Evolutionary conservation across 306 rosid species (phyloP), one percentile per base, ranked within the genome.

Genomic region (Inga oerstediana): DNA sequence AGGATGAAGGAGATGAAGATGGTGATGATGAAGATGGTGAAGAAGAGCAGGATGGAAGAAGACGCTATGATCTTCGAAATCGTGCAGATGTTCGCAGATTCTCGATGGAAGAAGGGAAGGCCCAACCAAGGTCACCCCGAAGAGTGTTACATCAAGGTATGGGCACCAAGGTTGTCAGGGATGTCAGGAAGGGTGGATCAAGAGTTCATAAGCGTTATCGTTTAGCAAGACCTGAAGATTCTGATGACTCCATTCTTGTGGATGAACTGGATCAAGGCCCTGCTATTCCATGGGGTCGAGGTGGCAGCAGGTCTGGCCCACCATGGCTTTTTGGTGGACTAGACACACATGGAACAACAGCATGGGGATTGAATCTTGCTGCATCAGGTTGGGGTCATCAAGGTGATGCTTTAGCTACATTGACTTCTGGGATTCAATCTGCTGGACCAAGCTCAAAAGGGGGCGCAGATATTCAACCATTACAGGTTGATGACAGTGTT

Each of bases 311-410:
- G 85, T 89, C 98, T 72, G 98, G 94, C 77, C 94, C 94, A 22
- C 98, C 99, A 70, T 96, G 93, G 94, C 97, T 92, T 74, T 92
- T 95, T 82, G 99, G 99, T 30, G 99, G 99, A 75, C 79, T 93
- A 82, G 98, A 95, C 74, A 91, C 84, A 82, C 99, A 93, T 84
- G 98, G 99, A 77, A 84, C 99, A 75, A 75, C 99, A 39, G 86
- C 97, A 17, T 92, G 92, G 89, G 99, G 99, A 24, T 88, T 96
- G 89, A 96, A 96, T 87, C 85, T 92, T 81, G 98, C 98, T 49
- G 98, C 99, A 67, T 96, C 99, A 27, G 99, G 99, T 74, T 96
- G 99, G 99, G 98, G 94, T 85, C 99, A 96, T 88, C 99, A 96
- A 87, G 92, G 90, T 59, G 99, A 96, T 88, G 92, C 97, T 72